phyloP scores from a whole-genome alignment of 176 grass and related monocot species.

The Guadua angustifolia region DNA sequence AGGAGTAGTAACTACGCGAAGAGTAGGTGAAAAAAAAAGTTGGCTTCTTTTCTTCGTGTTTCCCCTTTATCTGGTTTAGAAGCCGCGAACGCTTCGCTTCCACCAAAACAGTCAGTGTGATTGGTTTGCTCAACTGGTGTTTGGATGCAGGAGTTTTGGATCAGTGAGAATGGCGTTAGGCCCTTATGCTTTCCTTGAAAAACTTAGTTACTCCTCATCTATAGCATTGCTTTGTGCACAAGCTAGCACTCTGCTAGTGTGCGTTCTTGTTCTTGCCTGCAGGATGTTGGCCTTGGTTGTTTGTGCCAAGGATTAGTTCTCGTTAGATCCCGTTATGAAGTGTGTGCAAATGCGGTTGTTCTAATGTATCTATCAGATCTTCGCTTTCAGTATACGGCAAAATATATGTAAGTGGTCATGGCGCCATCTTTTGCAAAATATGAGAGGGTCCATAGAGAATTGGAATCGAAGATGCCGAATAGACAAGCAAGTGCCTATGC shows the following conservation, averaged over 20 bases:
- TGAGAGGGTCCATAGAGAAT: neutral
- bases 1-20: neutral
- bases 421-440: neutral
- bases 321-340: neutral
- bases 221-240: neutral
- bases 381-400: neutral
- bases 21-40: neutral
- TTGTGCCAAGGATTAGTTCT: neutral
- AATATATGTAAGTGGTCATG: neutral
- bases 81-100: neutral
- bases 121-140: neutral
- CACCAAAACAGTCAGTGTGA: neutral
- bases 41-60: neutral
- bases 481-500: neutral
- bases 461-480: neutral
- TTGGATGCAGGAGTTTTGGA: neutral
- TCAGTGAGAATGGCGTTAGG: neutral
- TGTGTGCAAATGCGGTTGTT: neutral
- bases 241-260: neutral
- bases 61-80: constrained; percentile 18
- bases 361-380: neutral
- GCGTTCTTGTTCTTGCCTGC: neutral
- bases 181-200: neutral
- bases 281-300: neutral
- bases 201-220: constrained; percentile 9